These are phyloP conservation scores for Chaetoceros tenuissimus DNA, from an alignment of 108 stramenopile species.

Conservation along the genomic window DNA sequence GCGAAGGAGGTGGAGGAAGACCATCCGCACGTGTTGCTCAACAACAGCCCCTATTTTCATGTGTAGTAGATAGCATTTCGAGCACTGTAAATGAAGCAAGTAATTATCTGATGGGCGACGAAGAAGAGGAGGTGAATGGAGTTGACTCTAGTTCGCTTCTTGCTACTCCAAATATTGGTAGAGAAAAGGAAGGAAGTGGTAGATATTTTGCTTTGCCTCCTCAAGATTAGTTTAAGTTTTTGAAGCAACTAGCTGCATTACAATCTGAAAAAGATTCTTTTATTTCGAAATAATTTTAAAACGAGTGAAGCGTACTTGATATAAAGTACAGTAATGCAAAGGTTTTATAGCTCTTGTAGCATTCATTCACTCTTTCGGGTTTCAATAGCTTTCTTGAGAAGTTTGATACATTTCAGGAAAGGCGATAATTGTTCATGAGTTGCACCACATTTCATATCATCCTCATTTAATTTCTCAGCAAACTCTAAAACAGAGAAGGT, in stretches of 20 bases:
- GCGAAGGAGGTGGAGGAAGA: conserved; percentile 28
- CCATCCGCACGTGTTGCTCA: conserved; percentile 49
- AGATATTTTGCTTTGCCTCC: conserved; percentile 12
- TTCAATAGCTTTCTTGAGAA: no score
- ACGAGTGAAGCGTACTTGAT: no score
- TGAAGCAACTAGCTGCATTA: no score
- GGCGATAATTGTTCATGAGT: conserved; percentile 29
- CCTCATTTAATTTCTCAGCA: conserved; percentile 32
- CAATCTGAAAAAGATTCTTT: no score
- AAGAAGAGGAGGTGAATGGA: conserved; percentile 69
- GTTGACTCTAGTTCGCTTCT: conserved; percentile 59
- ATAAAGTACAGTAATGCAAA: no score
- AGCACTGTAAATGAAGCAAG: conserved; percentile 32
- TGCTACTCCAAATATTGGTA: conserved; percentile 48
- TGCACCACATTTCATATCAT: conserved; percentile 39
- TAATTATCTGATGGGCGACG: conserved; percentile 15
- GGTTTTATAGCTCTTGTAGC: no score
- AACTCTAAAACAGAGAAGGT: conserved; percentile 53
- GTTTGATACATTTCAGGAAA: conserved; percentile 25
- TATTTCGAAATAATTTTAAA: no score
- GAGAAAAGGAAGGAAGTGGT: conserved; percentile 18
- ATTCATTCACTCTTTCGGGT: no score
- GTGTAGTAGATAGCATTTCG: conserved; percentile 62
- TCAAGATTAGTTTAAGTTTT: conserved; percentile 10
- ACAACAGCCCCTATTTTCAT: conserved; percentile 56